Conservation (phyloP, 75 land plant species). For the Pinus taeda region DNA sequence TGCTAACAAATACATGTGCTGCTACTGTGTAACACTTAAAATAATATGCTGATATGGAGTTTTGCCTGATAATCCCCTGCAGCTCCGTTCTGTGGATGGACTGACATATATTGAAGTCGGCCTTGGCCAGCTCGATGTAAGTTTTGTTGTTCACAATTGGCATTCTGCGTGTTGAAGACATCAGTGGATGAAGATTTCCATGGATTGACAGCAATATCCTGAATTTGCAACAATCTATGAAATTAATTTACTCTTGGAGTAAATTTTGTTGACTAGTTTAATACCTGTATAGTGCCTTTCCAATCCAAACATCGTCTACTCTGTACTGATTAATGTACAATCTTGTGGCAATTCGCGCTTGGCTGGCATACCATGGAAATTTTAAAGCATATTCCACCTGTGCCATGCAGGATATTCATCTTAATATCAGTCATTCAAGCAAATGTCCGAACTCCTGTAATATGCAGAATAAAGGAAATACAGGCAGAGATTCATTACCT, state of each 20-base stretch:
- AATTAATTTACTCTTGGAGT: too few species aligned
- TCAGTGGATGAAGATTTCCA: background rate
- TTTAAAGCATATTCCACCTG: constrained; percentile 82
- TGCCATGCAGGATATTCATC: too few species aligned
- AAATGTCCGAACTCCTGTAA: too few species aligned
- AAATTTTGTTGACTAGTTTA: too few species aligned
- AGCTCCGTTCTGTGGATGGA: constrained; percentile 46
- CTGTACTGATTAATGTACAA: constrained; percentile 75
- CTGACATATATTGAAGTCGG: constrained; percentile 65
- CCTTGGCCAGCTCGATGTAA: constrained; percentile 60
- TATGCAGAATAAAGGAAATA: too few species aligned
- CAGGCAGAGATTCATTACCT: constrained; percentile 40
- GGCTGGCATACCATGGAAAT: constrained; percentile 72
- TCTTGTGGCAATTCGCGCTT: constrained; percentile 74
- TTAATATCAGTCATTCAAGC: too few species aligned
- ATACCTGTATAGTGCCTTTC: constrained; percentile 83
- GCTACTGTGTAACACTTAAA: background rate
- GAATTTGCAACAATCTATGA: too few species aligned
- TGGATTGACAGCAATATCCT: too few species aligned
- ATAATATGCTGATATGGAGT: background rate
- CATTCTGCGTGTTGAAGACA: constrained; percentile 49
- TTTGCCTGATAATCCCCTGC: constrained; percentile 5
- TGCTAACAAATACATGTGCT: background rate
- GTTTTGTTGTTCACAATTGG: constrained; percentile 49
- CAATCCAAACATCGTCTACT: constrained; percentile 80